These are phyloP conservation scores for Eleusine coracana DNA, from an alignment of 176 grass and related monocot genomes.

Conservation along the genomic window DNA sequence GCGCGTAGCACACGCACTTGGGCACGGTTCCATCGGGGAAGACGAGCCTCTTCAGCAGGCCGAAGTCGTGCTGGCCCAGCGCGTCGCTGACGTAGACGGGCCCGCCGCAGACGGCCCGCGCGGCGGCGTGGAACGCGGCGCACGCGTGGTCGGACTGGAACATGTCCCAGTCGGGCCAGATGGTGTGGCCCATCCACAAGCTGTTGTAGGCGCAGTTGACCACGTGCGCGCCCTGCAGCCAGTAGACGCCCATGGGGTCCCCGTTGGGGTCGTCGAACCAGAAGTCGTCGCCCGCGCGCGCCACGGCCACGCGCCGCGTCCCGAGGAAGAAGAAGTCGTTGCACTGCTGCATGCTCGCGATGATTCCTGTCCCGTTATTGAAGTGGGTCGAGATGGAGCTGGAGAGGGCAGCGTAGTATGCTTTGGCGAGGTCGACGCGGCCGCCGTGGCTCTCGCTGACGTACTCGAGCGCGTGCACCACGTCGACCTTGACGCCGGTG, in stretches of 20 bases:
- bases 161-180: conserved; percentile 89
- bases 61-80: conserved; percentile 67
- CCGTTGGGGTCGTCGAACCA: conserved; percentile 75
- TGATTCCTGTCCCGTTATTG: conserved; percentile 49
- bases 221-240: conserved; percentile 82
- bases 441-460: conserved; percentile 60
- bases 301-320: conserved; percentile 46
- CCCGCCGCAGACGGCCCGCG: conserved; percentile 62
- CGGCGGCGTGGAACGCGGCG: conserved; percentile 64
- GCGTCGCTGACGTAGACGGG: conserved; percentile 71
- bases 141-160: conserved; percentile 74
- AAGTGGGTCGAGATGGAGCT: conserved; percentile 55
- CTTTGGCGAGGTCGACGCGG: conserved; percentile 61
- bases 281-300: conserved; percentile 62
- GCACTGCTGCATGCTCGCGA: conserved; percentile 92
- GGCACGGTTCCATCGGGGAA: conserved; percentile 65
- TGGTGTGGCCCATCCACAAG: conserved; percentile 79
- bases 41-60: conserved; percentile 43
- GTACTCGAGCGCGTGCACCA: conserved; percentile 67
- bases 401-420: conserved; percentile 59
- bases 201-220: conserved; percentile 85
- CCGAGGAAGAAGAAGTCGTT: conserved; percentile 79
- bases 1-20: conserved; percentile 61
- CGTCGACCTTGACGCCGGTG: conserved; percentile 80
- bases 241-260: conserved; percentile 59